Conservation (phyloP, 2,329 filamentous ascomycete species). For the Colletotrichum tropicale region DNA sequence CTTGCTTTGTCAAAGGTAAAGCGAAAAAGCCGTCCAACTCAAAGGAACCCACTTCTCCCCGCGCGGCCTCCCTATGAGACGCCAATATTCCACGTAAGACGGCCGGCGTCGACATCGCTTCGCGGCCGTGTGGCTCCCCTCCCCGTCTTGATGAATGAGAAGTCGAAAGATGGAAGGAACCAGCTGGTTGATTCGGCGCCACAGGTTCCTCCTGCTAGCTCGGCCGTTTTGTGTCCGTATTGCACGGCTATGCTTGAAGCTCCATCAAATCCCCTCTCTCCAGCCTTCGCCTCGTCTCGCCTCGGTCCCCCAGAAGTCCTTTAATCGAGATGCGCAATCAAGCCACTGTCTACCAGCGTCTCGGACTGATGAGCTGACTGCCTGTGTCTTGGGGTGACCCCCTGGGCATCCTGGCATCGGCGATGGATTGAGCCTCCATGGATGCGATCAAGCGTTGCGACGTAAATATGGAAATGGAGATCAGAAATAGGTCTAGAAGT, state of each 20-base stretch:
- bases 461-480: not conserved
- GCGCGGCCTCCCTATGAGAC: not conserved
- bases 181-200: not conserved
- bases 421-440: not conserved
- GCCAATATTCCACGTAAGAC: not conserved
- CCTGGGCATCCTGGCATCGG: not conserved
- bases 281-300: not conserved
- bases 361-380: constrained; percentile 16
- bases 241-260: not conserved
- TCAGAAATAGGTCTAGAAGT: not conserved
- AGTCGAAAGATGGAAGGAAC: not conserved
- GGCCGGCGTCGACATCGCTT: not conserved
- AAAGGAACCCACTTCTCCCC: not conserved
- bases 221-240: not conserved
- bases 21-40: not conserved
- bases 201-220: not conserved
- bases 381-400: not conserved
- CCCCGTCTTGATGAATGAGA: not conserved
- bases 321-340: constrained; percentile 13
- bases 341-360: constrained; percentile 14
- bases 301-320: not conserved
- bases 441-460: not conserved
- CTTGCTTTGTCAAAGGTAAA: not conserved
- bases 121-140: not conserved
- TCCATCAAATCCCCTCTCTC: not conserved